Conservation (phyloP, 2,329 filamentous ascomycete genomes). For the Lachnellula subtilissima region DNA sequence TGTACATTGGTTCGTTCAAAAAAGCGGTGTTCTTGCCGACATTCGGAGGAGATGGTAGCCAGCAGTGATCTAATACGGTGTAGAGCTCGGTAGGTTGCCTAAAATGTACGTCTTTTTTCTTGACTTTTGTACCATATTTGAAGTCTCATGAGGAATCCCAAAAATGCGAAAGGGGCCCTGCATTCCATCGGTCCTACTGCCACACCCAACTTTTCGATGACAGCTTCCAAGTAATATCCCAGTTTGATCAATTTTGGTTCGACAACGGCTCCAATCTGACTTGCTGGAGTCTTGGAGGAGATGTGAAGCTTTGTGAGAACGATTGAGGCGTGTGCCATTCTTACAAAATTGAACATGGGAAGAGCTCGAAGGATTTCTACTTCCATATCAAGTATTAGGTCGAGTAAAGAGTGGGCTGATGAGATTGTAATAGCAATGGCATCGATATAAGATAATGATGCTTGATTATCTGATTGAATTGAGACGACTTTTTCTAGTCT, state of each 20-base stretch:
- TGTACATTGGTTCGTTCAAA: neutral
- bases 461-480: constrained; percentile 18
- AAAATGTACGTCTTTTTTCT: constrained; percentile 36
- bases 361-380: constrained; percentile 40
- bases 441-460: constrained; percentile 42
- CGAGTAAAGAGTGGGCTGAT: constrained; percentile 45
- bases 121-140: constrained; percentile 56
- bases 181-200: constrained; percentile 58
- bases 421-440: constrained; percentile 45
- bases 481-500: constrained; percentile 22
- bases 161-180: constrained; percentile 62
- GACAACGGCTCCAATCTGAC: constrained; percentile 62
- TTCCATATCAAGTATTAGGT: constrained; percentile 43
- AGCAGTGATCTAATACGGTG: constrained; percentile 9
- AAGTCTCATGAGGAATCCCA: constrained; percentile 62
- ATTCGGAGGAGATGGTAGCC: constrained; percentile 34
- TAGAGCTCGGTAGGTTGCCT: constrained; percentile 3
- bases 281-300: constrained; percentile 54
- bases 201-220: constrained; percentile 62
- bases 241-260: constrained; percentile 57
- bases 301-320: constrained; percentile 53
- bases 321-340: constrained; percentile 47
- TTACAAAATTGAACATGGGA: constrained; percentile 45
- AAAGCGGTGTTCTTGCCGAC: neutral
- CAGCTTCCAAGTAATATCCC: constrained; percentile 58